Percentiles rank a stretch among this genome's conserved stretches.
Conservation (phyloP, 148 eudicot genomes). For the Amaranthus hypochondriacus region DNA sequence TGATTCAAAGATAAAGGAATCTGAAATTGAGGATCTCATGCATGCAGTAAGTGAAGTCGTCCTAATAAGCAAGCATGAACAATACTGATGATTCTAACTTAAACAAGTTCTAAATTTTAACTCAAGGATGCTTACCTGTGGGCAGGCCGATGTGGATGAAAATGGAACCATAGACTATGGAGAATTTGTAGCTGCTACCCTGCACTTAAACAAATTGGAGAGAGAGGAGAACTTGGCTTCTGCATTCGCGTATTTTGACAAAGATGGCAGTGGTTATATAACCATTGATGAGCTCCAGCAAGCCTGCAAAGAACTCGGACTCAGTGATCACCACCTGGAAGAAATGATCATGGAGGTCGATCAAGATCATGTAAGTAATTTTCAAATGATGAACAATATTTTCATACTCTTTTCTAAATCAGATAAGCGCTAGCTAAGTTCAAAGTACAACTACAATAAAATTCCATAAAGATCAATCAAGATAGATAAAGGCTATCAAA, state of each 20-base stretch:
- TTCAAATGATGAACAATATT: background rate
- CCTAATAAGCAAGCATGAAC: background rate
- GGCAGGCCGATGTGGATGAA: constrained; percentile 61
- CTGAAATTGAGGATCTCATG: constrained; percentile 71
- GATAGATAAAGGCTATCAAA: too few species aligned
- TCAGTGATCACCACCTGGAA: constrained; percentile 52
- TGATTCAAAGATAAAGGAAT: constrained; percentile 66
- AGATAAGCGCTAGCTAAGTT: too few species aligned
- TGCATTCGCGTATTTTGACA: constrained; percentile 10
- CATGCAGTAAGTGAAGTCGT: constrained; percentile 50
- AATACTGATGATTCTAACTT: background rate
- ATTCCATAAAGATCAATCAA: too few species aligned
- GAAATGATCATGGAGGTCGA: constrained; percentile 73
- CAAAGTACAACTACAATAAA: too few species aligned
- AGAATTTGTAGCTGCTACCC: constrained; percentile 65
- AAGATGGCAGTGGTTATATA: constrained; percentile 57
- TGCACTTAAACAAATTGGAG: constrained; percentile 76
- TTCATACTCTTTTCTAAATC: too few species aligned
- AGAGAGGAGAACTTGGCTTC: constrained; percentile 70
- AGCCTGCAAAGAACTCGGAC: constrained; percentile 66
- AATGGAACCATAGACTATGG: constrained; percentile 66
- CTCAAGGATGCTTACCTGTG: background rate
- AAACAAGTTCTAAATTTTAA: background rate
- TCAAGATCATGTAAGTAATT: constrained; percentile 55
- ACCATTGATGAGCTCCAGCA: constrained; percentile 82